These are phyloP conservation scores for Xylaria nigripes DNA, from an alignment of 495 filamentous ascomycete species.

Conservation along the genomic window DNA sequence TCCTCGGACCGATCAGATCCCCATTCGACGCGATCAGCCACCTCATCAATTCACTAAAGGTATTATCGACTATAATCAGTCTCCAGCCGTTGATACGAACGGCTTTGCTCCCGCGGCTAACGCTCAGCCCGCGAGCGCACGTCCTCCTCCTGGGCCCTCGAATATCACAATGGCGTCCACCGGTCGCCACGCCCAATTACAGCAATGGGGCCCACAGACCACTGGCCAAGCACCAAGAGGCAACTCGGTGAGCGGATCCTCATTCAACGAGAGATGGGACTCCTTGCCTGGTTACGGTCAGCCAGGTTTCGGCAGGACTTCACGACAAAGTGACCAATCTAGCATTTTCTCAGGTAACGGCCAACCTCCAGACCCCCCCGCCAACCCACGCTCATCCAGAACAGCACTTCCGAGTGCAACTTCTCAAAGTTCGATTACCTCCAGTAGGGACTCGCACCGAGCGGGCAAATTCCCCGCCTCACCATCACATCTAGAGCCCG, in stretches of 20 bases:
- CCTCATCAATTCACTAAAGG: slow-evolving; percentile 76
- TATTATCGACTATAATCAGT: slow-evolving; percentile 79
- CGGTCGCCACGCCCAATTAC: slow-evolving; percentile 60
- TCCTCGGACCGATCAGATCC: slow-evolving; percentile 58
- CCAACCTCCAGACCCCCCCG: slow-evolving; percentile 61
- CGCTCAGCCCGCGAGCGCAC: slow-evolving; percentile 56
- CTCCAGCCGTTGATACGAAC: slow-evolving; percentile 62
- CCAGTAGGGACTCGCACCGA: slow-evolving; percentile 44
- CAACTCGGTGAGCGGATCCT: slow-evolving; percentile 40
- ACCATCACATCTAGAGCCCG: slow-evolving; percentile 35
- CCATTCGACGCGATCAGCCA: slow-evolving; percentile 57
- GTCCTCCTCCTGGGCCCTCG: slow-evolving; percentile 58
- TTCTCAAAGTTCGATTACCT: slow-evolving; percentile 41
- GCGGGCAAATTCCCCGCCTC: slow-evolving; percentile 37
- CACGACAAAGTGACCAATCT: slow-evolving; percentile 34
- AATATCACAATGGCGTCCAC: slow-evolving; percentile 62
- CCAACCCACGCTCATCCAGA: slow-evolving; percentile 58
- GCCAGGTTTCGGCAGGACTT: slow-evolving; percentile 27
- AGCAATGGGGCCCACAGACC: slow-evolving; percentile 57
- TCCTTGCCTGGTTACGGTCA: slow-evolving; percentile 51
- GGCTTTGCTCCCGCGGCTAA: slow-evolving; percentile 38
- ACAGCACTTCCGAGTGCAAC: slow-evolving; percentile 40
- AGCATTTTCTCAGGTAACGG: slow-evolving; percentile 61
- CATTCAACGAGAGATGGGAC: slow-evolving; percentile 51
- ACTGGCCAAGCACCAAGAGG: slow-evolving; percentile 35